Evolutionary conservation across 176 grass and related monocot species (phyloP).

Genomic region (Aegilops sharonensis): DNA sequence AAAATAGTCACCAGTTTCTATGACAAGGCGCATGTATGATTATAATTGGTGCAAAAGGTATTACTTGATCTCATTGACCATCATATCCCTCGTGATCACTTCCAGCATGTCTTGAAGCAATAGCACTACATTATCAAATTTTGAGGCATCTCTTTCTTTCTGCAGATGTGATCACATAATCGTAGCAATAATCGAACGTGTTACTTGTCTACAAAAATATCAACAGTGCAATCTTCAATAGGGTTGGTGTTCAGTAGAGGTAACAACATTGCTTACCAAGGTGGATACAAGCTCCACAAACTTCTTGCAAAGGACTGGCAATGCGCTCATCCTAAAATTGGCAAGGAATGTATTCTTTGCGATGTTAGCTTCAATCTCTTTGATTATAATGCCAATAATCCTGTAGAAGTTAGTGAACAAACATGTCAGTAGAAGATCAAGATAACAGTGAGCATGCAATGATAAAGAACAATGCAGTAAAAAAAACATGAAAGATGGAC

Average conservation of each 20-base stretch:
- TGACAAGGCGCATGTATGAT: background rate
- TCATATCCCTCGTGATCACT: slow-evolving; percentile 95
- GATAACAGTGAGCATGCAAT: background rate
- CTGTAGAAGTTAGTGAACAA: slow-evolving; percentile 47
- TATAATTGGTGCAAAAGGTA: background rate
- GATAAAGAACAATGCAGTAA: background rate
- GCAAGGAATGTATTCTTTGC: slow-evolving; percentile 84
- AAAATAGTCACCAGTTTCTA: background rate
- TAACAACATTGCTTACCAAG: slow-evolving; percentile 62
- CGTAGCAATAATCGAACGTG: slow-evolving; percentile 19
- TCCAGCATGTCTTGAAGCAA: slow-evolving; percentile 98
- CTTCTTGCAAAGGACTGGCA: slow-evolving; percentile 82
- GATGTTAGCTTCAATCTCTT: slow-evolving; percentile 92
- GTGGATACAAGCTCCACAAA: slow-evolving; percentile 87
- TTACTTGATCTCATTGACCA: slow-evolving; percentile 94
- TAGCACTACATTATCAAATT: slow-evolving; percentile 69
- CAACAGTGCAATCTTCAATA: slow-evolving; percentile 18
- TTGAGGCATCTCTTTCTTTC: slow-evolving; percentile 87
- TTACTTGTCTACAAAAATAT: slow-evolving; percentile 1
- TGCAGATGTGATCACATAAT: slow-evolving; percentile 41
- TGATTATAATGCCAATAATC: slow-evolving; percentile 94
- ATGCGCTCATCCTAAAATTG: slow-evolving; percentile 88
- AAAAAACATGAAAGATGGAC: slow-evolving; percentile 21
- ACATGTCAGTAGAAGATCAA: slow-evolving; percentile 30
- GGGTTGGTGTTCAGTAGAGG: slow-evolving; percentile 13